A percentile compares a stretch with the other conserved stretches of the same genome.
These are phyloP conservation scores for Porcisia deanei DNA, from an alignment of 208 protist genomes.

Conservation along the genomic window DNA sequence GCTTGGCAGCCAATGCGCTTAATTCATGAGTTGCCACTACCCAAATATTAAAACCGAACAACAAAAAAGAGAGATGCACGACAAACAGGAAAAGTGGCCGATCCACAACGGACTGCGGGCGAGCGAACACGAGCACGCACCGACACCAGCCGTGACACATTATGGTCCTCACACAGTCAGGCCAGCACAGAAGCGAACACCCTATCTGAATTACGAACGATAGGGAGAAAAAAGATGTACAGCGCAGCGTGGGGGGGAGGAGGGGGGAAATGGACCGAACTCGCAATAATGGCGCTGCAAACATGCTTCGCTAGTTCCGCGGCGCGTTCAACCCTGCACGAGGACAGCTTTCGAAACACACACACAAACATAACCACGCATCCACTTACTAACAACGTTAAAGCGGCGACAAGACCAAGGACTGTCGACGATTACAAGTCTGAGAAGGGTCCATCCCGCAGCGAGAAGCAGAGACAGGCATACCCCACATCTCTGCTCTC, in stretches of 20 bases:
- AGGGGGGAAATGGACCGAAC: too few species aligned
- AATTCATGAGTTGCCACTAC: neutral
- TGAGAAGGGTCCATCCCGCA: neutral
- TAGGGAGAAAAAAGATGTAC: neutral
- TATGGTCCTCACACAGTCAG: neutral
- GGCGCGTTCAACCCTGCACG: neutral
- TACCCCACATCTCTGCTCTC: neutral
- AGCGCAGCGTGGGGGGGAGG: neutral
- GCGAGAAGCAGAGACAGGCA: neutral
- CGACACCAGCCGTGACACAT: neutral
- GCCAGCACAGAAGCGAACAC: neutral
- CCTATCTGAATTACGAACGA: conserved; percentile 1
- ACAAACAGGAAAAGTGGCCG: neutral
- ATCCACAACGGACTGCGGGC: neutral
- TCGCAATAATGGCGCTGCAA: neutral
- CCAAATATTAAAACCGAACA: neutral
- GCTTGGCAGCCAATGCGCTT: too few species aligned
- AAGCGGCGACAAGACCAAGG: neutral
- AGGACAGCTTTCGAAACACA: neutral
- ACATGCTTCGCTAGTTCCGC: neutral
- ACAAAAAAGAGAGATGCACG: neutral
- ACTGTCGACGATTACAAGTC: neutral
- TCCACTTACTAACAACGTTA: neutral
- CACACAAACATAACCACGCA: neutral
- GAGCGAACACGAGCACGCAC: neutral